phyloP scores from a whole-genome alignment of 164 flowering plant genomes.

The Saururus chinensis region DNA sequence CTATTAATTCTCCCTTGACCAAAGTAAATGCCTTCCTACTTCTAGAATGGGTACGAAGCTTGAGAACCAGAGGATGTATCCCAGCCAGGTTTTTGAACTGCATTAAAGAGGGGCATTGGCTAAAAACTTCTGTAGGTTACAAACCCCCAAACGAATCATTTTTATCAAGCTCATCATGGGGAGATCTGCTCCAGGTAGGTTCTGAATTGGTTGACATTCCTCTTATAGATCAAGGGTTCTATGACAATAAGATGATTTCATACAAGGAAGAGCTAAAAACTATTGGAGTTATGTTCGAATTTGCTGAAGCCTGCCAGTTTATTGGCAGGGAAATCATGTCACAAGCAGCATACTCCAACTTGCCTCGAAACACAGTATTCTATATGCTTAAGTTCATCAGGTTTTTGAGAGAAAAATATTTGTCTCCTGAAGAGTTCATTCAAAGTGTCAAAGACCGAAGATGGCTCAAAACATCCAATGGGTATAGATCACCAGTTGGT shows the following conservation, averaged over 20 bases:
- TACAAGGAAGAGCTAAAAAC: conserved; percentile 42
- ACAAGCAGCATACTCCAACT: conserved; percentile 25
- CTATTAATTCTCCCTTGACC: conserved; percentile 36
- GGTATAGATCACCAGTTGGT: conserved; percentile 34
- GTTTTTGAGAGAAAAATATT: conserved; percentile 22
- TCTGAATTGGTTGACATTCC: conserved; percentile 63
- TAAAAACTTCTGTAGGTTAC: conserved; percentile 28
- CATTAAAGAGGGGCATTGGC: conserved; percentile 52
- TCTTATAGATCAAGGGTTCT: conserved; percentile 35
- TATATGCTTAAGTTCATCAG: conserved; percentile 44
- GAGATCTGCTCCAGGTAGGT: conserved; percentile 36
- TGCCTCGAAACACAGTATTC: conserved; percentile 29
- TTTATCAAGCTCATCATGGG: conserved; percentile 24
- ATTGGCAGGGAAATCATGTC: conserved; percentile 51
- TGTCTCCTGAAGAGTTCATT: conserved; percentile 32
- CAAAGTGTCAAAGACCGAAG: conserved; percentile 20
- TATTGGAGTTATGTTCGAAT: conserved; percentile 50
- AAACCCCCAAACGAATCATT: conserved; percentile 53
- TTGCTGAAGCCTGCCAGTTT: conserved; percentile 41
- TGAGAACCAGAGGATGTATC: conserved; percentile 11
- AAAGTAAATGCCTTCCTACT: conserved; percentile 40
- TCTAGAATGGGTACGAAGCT: conserved; percentile 37
- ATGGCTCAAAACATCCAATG: conserved; percentile 44
- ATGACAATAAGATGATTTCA: conserved; percentile 21
- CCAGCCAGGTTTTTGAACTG: conserved; percentile 33